Evolutionary conservation across 495 filamentous ascomycete species (phyloP).

Genomic region (Aeminium ludgeri): DNA sequence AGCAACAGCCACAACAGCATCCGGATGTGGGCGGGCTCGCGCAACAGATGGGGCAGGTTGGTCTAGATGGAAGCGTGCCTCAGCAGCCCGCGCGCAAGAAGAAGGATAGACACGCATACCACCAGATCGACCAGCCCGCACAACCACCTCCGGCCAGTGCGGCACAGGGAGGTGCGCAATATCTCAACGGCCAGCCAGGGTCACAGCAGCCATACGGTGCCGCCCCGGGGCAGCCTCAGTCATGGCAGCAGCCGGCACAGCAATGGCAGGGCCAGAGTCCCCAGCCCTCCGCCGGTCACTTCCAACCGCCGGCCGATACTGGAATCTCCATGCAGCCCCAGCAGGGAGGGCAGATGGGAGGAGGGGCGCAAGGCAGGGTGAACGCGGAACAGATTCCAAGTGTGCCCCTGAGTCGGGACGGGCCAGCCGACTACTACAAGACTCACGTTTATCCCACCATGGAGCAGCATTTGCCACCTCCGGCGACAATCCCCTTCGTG

Average conservation of each 20-base stretch:
- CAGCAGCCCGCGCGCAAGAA: constrained; percentile 70
- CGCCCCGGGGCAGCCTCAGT: no score
- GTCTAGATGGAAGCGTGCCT: constrained; percentile 13
- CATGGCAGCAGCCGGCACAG: constrained; percentile 24
- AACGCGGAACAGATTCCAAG: constrained; percentile 91
- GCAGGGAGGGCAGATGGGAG: constrained; percentile 20
- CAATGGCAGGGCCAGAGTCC: constrained; percentile 3
- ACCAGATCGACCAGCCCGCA: constrained; percentile 59
- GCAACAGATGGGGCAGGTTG: constrained; percentile 70
- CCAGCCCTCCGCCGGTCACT: constrained; percentile 9
- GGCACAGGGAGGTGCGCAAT: constrained; percentile 42
- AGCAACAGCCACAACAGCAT: constrained; percentile 5
- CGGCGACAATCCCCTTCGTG: constrained; percentile 77
- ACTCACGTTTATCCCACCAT: constrained; percentile 84
- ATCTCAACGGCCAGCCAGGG: constrained; percentile 36
- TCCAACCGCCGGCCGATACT: constrained; percentile 35
- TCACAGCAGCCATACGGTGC: no score
- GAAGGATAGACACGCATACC: constrained; percentile 87
- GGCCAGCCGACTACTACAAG: constrained; percentile 65
- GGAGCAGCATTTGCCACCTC: constrained; percentile 76
- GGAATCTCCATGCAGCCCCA: constrained; percentile 27
- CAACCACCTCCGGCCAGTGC: constrained; percentile 47
- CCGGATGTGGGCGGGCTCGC: constrained; percentile 44
- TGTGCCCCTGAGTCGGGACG: constrained; percentile 69
- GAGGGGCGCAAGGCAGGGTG: constrained; percentile 49